Base-by-base conservation (phyloP, 2,329 filamentous ascomycete genomes). In the Xylaria polymorpha region DNA sequence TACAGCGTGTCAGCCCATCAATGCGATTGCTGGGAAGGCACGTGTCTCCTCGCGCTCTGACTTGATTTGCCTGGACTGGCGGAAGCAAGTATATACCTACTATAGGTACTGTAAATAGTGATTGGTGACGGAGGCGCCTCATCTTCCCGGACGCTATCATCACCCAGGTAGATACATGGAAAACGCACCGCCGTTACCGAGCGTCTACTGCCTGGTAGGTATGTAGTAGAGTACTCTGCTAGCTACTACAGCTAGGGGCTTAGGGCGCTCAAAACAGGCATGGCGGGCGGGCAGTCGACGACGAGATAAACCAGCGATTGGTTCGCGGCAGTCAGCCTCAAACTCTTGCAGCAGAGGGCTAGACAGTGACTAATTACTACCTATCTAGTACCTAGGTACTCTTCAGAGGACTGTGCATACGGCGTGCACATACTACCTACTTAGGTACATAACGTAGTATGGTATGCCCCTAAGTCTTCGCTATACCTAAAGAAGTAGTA, bases 401-500 rank as follows among this genome's bases (percentile, higher is more conserved):
- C 37, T 32, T 37, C 25, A 41, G 35, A 20, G 22, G 22, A 25
- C 29, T 20, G 18, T 55, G 50, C 15, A 4, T 35, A 53, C 14
- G 4, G 25, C 25, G 25, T 29, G 25, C 25, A 29, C 25, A 29
- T 29, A 29, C 25, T 29, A 29, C 25, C 25, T 29, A n/a, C 25
- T 4, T 37, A 37, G 10, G 35, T 37, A 35, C 32, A n/a, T n/a
- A 35, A 35, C 32, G 32, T 35, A 35, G n/a, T n/a, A 29, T 29
- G 25, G 25, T 29, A 29, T 29, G 25, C 25, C 25, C 25, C 25
- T 29, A 29, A 29, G 25, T 29, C 35, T 37, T 15, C 29, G 53
- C 60, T 46, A 64, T 57, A 29, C 61, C 51, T n/a, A 41, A 57
- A 57, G 35, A 50, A 43, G 61, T 20, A 64, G 35, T n/a, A 46